Percentiles rank a stretch among this genome's conserved stretches.
These are phyloP conservation scores for Ogataea nakhonphanomensis DNA, from an alignment of 805 yeast species.

Conservation along the genomic window DNA sequence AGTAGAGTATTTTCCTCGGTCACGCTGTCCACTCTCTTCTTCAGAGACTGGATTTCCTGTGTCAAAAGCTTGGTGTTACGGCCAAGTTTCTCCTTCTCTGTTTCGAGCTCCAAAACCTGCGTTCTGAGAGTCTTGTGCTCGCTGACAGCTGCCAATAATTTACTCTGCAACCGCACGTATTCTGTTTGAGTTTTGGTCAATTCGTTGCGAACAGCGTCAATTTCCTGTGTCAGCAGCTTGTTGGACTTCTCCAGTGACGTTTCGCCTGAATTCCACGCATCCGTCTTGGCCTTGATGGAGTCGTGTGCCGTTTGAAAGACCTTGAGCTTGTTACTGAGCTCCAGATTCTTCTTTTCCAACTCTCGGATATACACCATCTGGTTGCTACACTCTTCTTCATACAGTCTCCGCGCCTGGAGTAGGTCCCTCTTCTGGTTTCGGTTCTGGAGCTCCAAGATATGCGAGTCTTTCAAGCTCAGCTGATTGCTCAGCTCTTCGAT, in stretches of 20 bases:
- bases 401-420: slow-evolving; percentile 30
- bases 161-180: slow-evolving; percentile 13
- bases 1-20: slow-evolving; percentile 17
- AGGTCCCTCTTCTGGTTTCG: slow-evolving; percentile 17
- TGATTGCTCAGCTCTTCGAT: slow-evolving; percentile 23
- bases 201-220: slow-evolving; percentile 8
- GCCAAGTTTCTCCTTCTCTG: slow-evolving; percentile 13
- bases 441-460: slow-evolving; percentile 10
- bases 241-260: not conserved
- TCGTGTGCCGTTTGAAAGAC: slow-evolving; percentile 44
- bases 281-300: slow-evolving; percentile 43
- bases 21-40: slow-evolving; percentile 18
- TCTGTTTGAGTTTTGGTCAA: slow-evolving; percentile 11
- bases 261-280: slow-evolving; percentile 16
- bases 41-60: slow-evolving; percentile 21
- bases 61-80: slow-evolving; percentile 16
- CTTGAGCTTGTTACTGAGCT: slow-evolving; percentile 51
- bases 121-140: slow-evolving; percentile 4
- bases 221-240: slow-evolving; percentile 7
- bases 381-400: slow-evolving; percentile 31
- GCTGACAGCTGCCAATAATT: slow-evolving; percentile 9
- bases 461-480: slow-evolving; percentile 12
- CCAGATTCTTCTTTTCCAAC: slow-evolving; percentile 49
- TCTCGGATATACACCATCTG: slow-evolving; percentile 45
- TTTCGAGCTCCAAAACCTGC: slow-evolving; percentile 4